Evolutionary conservation across 331 rosid species (phyloP), one percentile per base, ranked within the genome.

Genomic region (Dryas integrifolia): DNA sequence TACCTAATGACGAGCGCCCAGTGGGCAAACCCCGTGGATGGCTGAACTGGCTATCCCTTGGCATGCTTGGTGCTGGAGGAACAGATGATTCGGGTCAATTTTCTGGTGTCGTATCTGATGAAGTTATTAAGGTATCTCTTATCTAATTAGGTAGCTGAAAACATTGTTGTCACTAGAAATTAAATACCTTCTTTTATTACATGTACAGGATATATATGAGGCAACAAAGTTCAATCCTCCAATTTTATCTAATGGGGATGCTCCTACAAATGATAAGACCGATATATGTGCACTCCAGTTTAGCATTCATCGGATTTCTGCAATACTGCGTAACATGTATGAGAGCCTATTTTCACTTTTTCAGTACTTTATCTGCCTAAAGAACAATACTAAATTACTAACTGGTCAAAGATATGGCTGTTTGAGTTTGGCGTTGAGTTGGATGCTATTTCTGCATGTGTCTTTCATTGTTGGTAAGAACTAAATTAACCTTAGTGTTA

Each of bases 51-150:
- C 82, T 94, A 73, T 91, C 97, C 56, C 97, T 87, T 78, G 98
- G 98, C 79, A 89, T 94, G 97, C 97, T 94, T 60, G 96, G 98
- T 78, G 98, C 97, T 73, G 98, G 98, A 52, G 98, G 97, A 76
- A 94, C 97, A 67, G 97, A 91, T 76, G 97, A 91, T 82, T 88
- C 85, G 21, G 87, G 91, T 82, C 98, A 94, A 82, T 94, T 94
- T 81, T 91, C 98, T 75, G 98, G 98, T 73, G 92, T 89, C 73
- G 89, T 91, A 68, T 94, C 97, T 72, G 96, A 85, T 80, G 98
- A 92, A 82, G 88, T 89, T 68, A 83, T 88, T 67, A 85, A 94
- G 98, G 98, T 94, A 80, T 39, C 38, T 51, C 13, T 76, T 56
- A 68, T 59, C 61, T 40, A 18, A 8, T 63, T 49, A 14, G 39